These are phyloP conservation scores for Picocystis sp. DNA, from an alignment of 163 green algal species.

Conservation along the genomic window DNA sequence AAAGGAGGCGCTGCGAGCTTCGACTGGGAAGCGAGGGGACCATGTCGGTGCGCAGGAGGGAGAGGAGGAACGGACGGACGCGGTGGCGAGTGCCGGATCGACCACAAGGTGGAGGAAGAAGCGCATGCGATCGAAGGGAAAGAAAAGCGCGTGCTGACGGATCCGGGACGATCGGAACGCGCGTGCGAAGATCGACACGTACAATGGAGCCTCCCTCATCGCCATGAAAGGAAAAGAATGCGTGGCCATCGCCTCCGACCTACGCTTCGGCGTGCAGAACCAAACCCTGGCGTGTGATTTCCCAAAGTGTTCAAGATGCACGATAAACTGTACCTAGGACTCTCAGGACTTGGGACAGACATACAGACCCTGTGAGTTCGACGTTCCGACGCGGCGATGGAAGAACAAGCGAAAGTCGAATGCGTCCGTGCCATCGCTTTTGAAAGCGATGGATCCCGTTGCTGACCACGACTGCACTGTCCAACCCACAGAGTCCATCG, in stretches of 20 bases:
- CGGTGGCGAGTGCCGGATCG: too few species aligned
- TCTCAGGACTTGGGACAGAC: constrained; percentile 82
- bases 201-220: constrained; percentile 80
- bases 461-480: background rate
- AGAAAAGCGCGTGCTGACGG: too few species aligned
- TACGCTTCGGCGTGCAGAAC: constrained; percentile 93
- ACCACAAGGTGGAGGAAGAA: too few species aligned
- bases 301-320: constrained; percentile 88
- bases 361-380: constrained; percentile 59
- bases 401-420: background rate
- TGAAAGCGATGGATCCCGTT: constrained; percentile 8
- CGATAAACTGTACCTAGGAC: constrained; percentile 81
- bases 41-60: too few species aligned
- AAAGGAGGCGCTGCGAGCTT: too few species aligned
- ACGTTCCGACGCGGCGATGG: background rate
- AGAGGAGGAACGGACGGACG: too few species aligned
- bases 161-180: background rate
- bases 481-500: constrained; percentile 26
- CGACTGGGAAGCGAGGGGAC: too few species aligned
- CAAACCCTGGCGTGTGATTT: constrained; percentile 93
- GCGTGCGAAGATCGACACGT: constrained; percentile 70
- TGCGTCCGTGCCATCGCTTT: background rate
- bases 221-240: constrained; percentile 95
- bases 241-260: constrained; percentile 88
- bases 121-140: too few species aligned